Base-by-base conservation (phyloP, 768 basidiomycete species). In the Hygrophorus pudorinus region DNA sequence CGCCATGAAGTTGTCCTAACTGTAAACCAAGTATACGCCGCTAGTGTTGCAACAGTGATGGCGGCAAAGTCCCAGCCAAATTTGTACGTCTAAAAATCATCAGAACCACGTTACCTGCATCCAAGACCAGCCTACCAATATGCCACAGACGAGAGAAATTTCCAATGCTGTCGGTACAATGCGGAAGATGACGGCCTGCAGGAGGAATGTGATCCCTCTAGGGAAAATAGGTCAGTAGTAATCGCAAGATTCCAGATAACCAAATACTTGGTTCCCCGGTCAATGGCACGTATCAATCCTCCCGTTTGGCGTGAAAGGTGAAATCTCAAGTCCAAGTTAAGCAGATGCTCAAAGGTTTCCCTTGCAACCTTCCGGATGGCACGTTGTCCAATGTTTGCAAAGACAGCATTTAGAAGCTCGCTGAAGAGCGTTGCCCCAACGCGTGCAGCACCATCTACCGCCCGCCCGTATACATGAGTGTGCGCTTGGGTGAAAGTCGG, bases 51-150 rank as follows among this genome's bases (percentile, higher is more conserved):
- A 1, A 78, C 72, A 0, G 93, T 97, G 36, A 98, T 79, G 2
- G 85, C 89, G 3, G 96, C 94, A 62, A 93, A 99, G 59, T 96
- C 84, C 84, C 85, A 91, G 7, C 96, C 96, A 56, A 96, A 99
- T 58, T 97, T 94, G 56, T 88, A 98, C 1, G 90, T 93, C 92
- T 96, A 41, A 31, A 39, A 28, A 35, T 29, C 10, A 17, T 20
- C 31, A 32, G 44, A 29, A 24, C 28, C 16, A 50, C 21, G 30
- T 17, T 21, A 5, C 18, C 18, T 38, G 33, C 30, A 12, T 2
- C 0, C 29, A 11, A n/a, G 16, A 30, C 38, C 30, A 27, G 61
- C 84, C 17, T 54, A 92, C 93, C 63, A 99, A 63, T 48, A 99
- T 99, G 40, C 93, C 94, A 65, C 93, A 98, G 34, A 99, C 96